These are phyloP conservation scores for Kondoa subrosea DNA, from an alignment of 768 basidiomycete species.

Conservation along the genomic window DNA sequence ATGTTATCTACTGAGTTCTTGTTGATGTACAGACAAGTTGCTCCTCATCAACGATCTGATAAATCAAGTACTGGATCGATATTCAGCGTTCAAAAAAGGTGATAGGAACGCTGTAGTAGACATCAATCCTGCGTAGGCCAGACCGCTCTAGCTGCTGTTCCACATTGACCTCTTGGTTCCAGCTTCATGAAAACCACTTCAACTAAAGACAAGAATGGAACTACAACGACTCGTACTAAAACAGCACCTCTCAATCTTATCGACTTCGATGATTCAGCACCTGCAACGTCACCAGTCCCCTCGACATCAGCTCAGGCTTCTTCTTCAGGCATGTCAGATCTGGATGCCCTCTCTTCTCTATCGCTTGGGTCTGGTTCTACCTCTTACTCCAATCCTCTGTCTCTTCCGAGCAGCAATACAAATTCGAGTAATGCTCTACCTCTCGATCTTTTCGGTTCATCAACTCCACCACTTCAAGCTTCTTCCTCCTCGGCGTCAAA, in stretches of 20 bases:
- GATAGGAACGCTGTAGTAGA: slow-evolving; percentile 46
- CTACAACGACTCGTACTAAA: slow-evolving; percentile 28
- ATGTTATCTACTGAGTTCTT: too few species aligned
- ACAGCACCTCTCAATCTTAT: slow-evolving; percentile 64
- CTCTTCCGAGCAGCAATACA: not conserved
- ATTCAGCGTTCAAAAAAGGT: slow-evolving; percentile 82
- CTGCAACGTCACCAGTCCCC: slow-evolving; percentile 5
- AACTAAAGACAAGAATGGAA: slow-evolving; percentile 12
- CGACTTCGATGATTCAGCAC: slow-evolving; percentile 34
- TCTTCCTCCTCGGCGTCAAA: too few species aligned
- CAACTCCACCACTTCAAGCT: too few species aligned
- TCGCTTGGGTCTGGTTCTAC: slow-evolving; percentile 10
- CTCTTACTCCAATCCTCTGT: not conserved
- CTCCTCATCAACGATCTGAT: slow-evolving; percentile 70
- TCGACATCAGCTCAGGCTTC: not conserved
- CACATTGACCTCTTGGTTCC: slow-evolving; percentile 8
- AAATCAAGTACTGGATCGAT: slow-evolving; percentile 74
- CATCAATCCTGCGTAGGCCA: slow-evolving; percentile 34
- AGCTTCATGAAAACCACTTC: slow-evolving; percentile 6
- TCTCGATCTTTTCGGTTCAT: slow-evolving; percentile 3
- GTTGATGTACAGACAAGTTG: not conserved
- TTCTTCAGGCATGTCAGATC: not conserved
- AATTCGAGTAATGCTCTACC: slow-evolving; percentile 1
- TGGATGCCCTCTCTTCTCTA: slow-evolving; percentile 15
- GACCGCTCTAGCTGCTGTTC: not conserved